A percentile compares a stretch with the other conserved stretches of the same genome.
phyloP scores from a whole-genome alignment of 2,329 filamentous ascomycete genomes.

The Diplocarpon rosae region DNA sequence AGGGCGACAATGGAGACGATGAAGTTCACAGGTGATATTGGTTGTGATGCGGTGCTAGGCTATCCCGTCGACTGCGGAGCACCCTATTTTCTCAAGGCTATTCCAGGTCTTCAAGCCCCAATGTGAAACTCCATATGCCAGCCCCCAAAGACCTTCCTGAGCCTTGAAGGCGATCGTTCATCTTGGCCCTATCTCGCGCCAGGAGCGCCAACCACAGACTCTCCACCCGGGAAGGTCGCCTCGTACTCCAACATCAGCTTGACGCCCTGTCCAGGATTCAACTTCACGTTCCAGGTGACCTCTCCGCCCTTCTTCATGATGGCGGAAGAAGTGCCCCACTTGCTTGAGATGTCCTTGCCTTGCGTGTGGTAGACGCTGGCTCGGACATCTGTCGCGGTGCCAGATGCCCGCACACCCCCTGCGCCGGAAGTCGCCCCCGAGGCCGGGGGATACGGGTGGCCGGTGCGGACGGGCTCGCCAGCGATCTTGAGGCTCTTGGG shows the following conservation, averaged over 20 bases:
- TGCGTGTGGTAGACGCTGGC: constrained; percentile 18
- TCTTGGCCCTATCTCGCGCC: too few species aligned
- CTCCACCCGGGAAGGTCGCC: constrained; percentile 42
- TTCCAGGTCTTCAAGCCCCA: too few species aligned
- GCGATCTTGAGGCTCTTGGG: constrained; percentile 37
- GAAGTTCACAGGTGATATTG: too few species aligned
- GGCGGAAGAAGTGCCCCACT: constrained; percentile 45
- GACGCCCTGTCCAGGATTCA: constrained; percentile 46
- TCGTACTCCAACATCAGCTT: constrained; percentile 51
- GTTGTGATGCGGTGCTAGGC: too few species aligned
- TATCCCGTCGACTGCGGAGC: too few species aligned
- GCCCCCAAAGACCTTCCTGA: too few species aligned
- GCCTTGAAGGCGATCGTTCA: too few species aligned
- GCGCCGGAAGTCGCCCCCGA: background rate
- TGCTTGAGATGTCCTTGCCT: constrained; percentile 22
- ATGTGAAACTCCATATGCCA: too few species aligned
- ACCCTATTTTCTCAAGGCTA: too few species aligned
- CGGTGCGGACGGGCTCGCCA: constrained; percentile 30
- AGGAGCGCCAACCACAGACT: constrained; percentile 29
- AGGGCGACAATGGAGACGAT: too few species aligned
- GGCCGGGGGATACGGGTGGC: constrained; percentile 18
- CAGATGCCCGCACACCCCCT: constrained; percentile 7
- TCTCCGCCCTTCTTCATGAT: constrained; percentile 46
- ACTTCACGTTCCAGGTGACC: constrained; percentile 44
- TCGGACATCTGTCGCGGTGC: constrained; percentile 12